Percentiles rank a stretch among this genome's conserved stretches.
Evolutionary conservation across 2,329 filamentous ascomycete species (phyloP).

Genomic region (Herpotrichia juniperi): DNA sequence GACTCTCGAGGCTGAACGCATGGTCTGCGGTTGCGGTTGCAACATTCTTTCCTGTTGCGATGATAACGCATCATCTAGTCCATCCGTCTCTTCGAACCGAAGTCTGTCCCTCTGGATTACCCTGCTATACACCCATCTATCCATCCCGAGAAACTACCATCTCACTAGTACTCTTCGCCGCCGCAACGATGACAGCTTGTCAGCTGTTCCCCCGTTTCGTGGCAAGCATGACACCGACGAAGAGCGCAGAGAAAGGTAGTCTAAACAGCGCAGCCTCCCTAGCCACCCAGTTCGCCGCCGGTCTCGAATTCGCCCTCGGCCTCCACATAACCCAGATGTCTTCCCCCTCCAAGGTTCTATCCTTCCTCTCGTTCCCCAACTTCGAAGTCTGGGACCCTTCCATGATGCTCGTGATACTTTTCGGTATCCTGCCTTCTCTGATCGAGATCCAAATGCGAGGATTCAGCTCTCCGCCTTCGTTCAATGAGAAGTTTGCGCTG

Average conservation of each 20-base stretch:
- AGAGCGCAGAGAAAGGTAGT: constrained; percentile 14
- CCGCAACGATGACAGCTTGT: constrained; percentile 30
- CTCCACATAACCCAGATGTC: constrained; percentile 60
- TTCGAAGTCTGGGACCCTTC: constrained; percentile 57
- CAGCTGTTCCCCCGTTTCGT: constrained; percentile 29
- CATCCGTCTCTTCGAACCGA: constrained; percentile 47
- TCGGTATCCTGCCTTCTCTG: constrained; percentile 56
- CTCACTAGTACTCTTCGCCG: constrained; percentile 43
- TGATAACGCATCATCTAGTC: constrained; percentile 46
- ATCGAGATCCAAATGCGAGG: constrained; percentile 33
- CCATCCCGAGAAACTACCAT: constrained; percentile 41
- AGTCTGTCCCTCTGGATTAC: constrained; percentile 43
- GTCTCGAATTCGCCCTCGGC: constrained; percentile 58
- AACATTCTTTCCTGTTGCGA: constrained; percentile 40
- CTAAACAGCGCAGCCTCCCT: constrained; percentile 30
- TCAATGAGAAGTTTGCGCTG: constrained; percentile 50
- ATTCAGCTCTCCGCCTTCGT: constrained; percentile 45
- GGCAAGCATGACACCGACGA: constrained; percentile 10
- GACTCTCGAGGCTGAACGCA: constrained; percentile 56
- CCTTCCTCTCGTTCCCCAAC: constrained; percentile 55
- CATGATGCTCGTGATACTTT: constrained; percentile 55
- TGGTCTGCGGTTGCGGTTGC: constrained; percentile 55
- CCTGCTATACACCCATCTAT: constrained; percentile 56
- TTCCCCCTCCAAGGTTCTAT: constrained; percentile 55
- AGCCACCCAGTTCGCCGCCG: constrained; percentile 52